Conservation (phyloP, 306 rosid genomes). For the Arachis stenosperma region DNA sequence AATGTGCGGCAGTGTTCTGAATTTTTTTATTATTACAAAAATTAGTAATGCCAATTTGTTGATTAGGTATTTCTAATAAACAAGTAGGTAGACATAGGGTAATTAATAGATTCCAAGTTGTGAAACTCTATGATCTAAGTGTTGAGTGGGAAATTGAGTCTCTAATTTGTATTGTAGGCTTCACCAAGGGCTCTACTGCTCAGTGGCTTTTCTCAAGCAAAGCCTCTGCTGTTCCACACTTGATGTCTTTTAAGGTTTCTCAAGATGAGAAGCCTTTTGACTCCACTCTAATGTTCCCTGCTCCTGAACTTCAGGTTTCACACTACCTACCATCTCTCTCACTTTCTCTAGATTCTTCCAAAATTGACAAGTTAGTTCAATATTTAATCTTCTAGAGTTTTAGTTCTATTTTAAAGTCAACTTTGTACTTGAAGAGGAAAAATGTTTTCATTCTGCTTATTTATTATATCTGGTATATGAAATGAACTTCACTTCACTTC, state of each 20-base stretch:
- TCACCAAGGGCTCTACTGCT: constrained; percentile 44
- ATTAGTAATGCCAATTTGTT: constrained; percentile 44
- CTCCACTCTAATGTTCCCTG: constrained; percentile 34
- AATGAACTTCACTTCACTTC: constrained; percentile 7
- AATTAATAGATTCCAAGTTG: constrained; percentile 7
- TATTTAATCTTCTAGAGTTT: background rate
- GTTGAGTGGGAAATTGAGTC: constrained; percentile 8
- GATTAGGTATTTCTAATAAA: constrained; percentile 14
- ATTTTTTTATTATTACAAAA: no score
- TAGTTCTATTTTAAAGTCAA: constrained; percentile 39
- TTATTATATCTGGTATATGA: constrained; percentile 1
- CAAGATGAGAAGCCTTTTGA: constrained; percentile 55
- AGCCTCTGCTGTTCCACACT: constrained; percentile 64
- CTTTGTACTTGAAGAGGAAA: constrained; percentile 12
- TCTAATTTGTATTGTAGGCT: constrained; percentile 40
- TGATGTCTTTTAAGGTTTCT: no score
- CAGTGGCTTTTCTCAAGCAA: constrained; percentile 71
- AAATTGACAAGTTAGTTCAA: background rate
- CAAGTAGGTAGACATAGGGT: constrained; percentile 13
- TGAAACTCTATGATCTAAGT: background rate
- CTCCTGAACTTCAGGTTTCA: constrained; percentile 63
- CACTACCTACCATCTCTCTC: constrained; percentile 5
- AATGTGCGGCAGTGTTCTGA: no score
- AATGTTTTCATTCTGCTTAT: background rate
- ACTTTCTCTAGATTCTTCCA: background rate